Evolutionary conservation across 2,329 filamentous ascomycete species (phyloP).

Genomic region (Fusarium pseudoanthophilum): DNA sequence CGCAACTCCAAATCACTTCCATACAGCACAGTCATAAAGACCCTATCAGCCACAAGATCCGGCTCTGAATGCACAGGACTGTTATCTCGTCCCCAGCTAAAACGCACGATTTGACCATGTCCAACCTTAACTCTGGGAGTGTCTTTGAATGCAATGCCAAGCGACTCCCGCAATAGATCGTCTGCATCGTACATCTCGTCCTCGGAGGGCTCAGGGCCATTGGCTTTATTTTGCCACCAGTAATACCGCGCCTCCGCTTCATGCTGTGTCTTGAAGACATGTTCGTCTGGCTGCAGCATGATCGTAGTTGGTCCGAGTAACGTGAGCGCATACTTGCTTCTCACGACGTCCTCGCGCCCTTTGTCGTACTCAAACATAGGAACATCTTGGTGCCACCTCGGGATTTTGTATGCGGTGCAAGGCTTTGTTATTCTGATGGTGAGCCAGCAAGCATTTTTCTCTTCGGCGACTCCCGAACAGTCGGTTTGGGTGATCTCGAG

Average conservation of each 20-base stretch:
- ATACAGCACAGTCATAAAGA: conserved; percentile 2
- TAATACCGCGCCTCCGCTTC: neutral
- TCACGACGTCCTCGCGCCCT: neutral
- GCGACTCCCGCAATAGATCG: neutral
- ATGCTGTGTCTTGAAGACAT: neutral
- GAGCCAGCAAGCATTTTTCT: neutral
- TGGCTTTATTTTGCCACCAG: neutral
- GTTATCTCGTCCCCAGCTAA: neutral
- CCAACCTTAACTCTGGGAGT: neutral
- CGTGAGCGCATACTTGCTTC: neutral
- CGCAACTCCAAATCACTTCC: neutral
- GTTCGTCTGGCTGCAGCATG: neutral
- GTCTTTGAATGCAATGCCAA: neutral
- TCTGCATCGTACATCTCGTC: neutral
- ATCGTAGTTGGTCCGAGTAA: neutral
- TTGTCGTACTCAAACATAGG: neutral
- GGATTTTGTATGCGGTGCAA: neutral
- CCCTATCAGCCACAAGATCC: neutral
- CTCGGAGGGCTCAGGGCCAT: neutral
- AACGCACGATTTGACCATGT: neutral
- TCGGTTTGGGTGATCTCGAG: neutral
- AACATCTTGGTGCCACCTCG: neutral
- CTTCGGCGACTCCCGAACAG: neutral
- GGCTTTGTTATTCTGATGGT: neutral
- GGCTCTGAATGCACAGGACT: conserved; percentile 6